Conservation (phyloP, 1,139 yeast genomes). For the Debaryomyces nepalensis region DNA sequence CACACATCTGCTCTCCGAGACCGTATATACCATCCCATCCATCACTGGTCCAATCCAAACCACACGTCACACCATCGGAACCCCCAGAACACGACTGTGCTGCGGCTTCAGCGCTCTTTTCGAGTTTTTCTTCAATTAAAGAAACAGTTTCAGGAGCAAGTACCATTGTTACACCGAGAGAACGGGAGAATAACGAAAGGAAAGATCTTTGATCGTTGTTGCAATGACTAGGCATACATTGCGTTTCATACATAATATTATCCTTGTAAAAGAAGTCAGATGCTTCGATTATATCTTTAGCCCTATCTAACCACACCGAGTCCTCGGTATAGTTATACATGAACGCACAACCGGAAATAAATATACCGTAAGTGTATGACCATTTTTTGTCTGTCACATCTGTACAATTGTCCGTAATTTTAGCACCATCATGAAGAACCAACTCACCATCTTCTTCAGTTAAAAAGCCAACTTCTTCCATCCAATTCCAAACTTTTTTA, state of each 20-base stretch:
- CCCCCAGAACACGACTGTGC: slow-evolving; percentile 78
- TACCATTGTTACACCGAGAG: slow-evolving; percentile 61
- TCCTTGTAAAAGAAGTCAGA: slow-evolving; percentile 45
- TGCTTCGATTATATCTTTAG: slow-evolving; percentile 55
- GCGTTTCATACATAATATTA: slow-evolving; percentile 64
- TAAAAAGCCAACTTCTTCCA: slow-evolving; percentile 55
- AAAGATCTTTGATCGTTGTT: slow-evolving; percentile 79
- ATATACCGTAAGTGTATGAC: slow-evolving; percentile 81
- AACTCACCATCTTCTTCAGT: slow-evolving; percentile 41
- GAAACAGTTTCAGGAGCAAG: slow-evolving; percentile 57
- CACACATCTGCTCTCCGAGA: slow-evolving; percentile 78
- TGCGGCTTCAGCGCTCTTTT: slow-evolving; percentile 64
- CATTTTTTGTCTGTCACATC: slow-evolving; percentile 59
- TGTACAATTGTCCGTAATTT: slow-evolving; percentile 59
- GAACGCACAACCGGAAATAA: slow-evolving; percentile 74
- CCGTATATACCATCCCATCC: slow-evolving; percentile 73
- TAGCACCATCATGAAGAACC: slow-evolving; percentile 75
- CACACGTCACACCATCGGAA: slow-evolving; percentile 76
- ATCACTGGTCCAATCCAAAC: slow-evolving; percentile 60
- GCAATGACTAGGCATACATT: slow-evolving; percentile 62
- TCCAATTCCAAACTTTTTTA: slow-evolving; percentile 73
- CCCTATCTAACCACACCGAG: slow-evolving; percentile 59
- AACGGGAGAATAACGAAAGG: slow-evolving; percentile 72
- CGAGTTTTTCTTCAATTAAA: slow-evolving; percentile 48
- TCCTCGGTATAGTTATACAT: slow-evolving; percentile 68